Conservation (phyloP, 352 stramenopile genomes). For the Blastocystis sp. region DNA sequence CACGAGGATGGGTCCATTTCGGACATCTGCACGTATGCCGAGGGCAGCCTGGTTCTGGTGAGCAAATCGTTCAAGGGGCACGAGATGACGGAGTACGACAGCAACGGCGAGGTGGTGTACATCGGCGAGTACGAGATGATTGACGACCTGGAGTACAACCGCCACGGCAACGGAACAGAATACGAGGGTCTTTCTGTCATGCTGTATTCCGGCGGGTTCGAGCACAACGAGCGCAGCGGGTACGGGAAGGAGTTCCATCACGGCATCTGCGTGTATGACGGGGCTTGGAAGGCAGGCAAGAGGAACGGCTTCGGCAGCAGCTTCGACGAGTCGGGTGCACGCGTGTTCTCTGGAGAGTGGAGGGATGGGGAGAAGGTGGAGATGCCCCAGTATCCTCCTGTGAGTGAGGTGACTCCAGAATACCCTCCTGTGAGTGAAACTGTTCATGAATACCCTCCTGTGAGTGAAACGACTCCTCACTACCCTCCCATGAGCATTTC, state of each 20-base stretch:
- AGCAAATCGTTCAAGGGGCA: not conserved
- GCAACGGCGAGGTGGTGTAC: slow-evolving; percentile 27
- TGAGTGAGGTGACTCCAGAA: too few species aligned
- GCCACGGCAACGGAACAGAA: not conserved
- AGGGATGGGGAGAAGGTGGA: slow-evolving; percentile 4
- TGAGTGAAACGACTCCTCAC: too few species aligned
- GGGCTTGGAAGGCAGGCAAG: not conserved
- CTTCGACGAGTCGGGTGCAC: not conserved
- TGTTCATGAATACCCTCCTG: too few species aligned
- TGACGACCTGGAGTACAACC: not conserved
- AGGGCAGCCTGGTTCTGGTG: slow-evolving; percentile 5
- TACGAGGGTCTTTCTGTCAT: not conserved
- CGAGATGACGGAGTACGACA: slow-evolving; percentile 31
- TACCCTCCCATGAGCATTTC: too few species aligned
- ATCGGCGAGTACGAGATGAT: slow-evolving; percentile 10
- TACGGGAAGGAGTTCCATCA: slow-evolving; percentile 29
- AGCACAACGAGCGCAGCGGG: not conserved
- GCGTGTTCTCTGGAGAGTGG: slow-evolving; percentile 17
- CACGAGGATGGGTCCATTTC: slow-evolving; percentile 34
- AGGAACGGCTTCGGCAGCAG: not conserved
- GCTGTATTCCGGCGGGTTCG: not conserved
- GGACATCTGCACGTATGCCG: slow-evolving; percentile 27
- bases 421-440: too few species aligned
- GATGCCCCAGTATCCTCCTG: not conserved
- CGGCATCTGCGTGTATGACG: slow-evolving; percentile 43